Evolutionary conservation across 1,139 yeast genomes (phyloP).

Genomic region (Yamadazyma dendronema): DNA sequence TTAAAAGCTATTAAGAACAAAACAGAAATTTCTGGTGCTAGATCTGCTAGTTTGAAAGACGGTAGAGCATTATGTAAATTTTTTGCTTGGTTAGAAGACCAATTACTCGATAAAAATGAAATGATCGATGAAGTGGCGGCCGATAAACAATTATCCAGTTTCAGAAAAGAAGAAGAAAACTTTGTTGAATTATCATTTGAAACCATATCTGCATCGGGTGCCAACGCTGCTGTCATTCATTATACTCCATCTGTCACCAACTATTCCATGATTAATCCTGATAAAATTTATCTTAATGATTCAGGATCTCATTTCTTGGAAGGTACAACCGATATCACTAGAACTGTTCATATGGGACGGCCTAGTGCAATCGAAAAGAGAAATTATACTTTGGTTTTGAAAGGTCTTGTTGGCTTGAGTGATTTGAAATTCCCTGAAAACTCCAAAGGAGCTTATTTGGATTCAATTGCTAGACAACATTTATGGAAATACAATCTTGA

Average conservation of each 20-base stretch:
- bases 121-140: constrained; percentile 79
- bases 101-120: constrained; percentile 51
- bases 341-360: constrained; percentile 78
- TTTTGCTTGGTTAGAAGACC: constrained; percentile 83
- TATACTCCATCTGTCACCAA: constrained; percentile 63
- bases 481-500: constrained; percentile 88
- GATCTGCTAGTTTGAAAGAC: constrained; percentile 78
- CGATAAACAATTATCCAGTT: constrained; percentile 62
- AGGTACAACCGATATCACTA: constrained; percentile 95
- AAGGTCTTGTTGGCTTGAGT: constrained; percentile 86
- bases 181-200: constrained; percentile 87
- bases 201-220: constrained; percentile 89
- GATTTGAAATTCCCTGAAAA: constrained; percentile 80
- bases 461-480: constrained; percentile 83
- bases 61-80: constrained; percentile 78
- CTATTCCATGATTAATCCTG: constrained; percentile 69
- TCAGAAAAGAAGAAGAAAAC: constrained; percentile 59
- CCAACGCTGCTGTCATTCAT: constrained; percentile 92
- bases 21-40: constrained; percentile 74
- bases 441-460: constrained; percentile 80
- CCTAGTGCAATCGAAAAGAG: constrained; percentile 68
- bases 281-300: constrained; percentile 80
- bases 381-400: constrained; percentile 85
- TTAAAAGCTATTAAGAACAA: constrained; percentile 78
- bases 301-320: constrained; percentile 93